Evolutionary conservation across 306 rosid species (phyloP), one percentile per base, ranked within the genome.

Genomic region (Sicyos edulis): DNA sequence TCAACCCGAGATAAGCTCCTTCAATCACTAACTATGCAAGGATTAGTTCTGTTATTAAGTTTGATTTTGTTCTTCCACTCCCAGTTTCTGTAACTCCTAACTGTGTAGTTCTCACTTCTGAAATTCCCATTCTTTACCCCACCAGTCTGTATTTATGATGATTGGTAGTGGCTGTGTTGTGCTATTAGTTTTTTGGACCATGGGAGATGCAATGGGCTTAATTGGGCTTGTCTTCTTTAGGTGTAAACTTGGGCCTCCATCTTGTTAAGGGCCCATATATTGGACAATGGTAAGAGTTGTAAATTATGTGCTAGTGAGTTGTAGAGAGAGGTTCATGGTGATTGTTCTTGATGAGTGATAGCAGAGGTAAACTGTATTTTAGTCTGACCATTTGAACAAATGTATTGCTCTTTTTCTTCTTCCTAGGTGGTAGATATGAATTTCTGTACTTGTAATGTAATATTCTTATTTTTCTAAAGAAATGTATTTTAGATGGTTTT

Each of bases 1-100:
- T 81, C 92, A 12, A 58, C 73, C 16, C 76, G 67, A 57, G 82
- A 77, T 51, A 60, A 56, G 70, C 82, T 87, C 72, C 79, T 82
- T 73, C 80, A 78, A 77, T 75, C 85, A 81, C 84, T 86, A 54
- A 76, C 82, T 9, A 73, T 81, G 20, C 83, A 77, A 85, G 73
- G 85, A 21, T 64, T 68, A 54, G 71, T 76, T 61, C 70, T 91
- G 69, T 51, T 86, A 52, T 13, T 45, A 40, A 44, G 55, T 45
- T 14, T 21, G 40, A 66, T 45, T 20, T 66, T 66, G 72, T 66
- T 66, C 54, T 19, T 20, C 20, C 37, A 45, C 37, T 66, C 24
- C 55, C 37, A 45, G 54, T 68, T 82, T 85, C 85, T 76, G 83
- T 81, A 74, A 77, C 61, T 74, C 29, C 53, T 70, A 81, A 26